phyloP scores from a whole-genome alignment of 768 basidiomycete species.

The Termitomyces sp. region DNA sequence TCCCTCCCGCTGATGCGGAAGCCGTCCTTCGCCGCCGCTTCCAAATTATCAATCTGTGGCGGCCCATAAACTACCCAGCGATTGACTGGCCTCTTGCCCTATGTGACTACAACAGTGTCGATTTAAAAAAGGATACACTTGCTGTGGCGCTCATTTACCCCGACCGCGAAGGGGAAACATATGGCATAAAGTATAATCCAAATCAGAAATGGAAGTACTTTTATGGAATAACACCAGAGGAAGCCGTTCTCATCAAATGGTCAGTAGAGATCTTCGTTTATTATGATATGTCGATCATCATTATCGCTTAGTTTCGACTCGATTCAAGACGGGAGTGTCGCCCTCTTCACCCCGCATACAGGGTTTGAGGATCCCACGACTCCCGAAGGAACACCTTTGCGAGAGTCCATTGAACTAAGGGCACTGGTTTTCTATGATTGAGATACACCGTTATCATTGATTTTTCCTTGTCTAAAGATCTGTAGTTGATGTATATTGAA shows the following conservation, averaged over 20 bases:
- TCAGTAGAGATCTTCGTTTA: constrained; percentile 15
- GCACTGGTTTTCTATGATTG: constrained; percentile 49
- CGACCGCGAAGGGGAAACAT: constrained; percentile 47
- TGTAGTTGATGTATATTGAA: background rate
- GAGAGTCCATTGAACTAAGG: constrained; percentile 49
- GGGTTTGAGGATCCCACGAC: constrained; percentile 43
- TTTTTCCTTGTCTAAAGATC: background rate
- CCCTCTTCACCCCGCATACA: constrained; percentile 45
- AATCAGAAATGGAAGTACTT: constrained; percentile 49
- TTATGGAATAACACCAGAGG: constrained; percentile 40
- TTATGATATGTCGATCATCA: background rate
- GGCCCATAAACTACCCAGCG: constrained; percentile 43
- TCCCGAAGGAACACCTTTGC: constrained; percentile 33
- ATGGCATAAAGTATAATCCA: constrained; percentile 37
- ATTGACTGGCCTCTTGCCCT: constrained; percentile 46
- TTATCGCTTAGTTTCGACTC: constrained; percentile 30
- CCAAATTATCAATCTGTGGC: constrained; percentile 60
- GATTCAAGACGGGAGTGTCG: constrained; percentile 32
- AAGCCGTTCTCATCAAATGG: constrained; percentile 51
- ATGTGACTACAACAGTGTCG: constrained; percentile 45
- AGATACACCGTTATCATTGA: background rate
- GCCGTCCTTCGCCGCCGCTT: constrained; percentile 40
- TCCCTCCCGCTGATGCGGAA: constrained; percentile 38
- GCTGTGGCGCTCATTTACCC: constrained; percentile 42
- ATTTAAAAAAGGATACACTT: constrained; percentile 33